A percentile compares a stretch with the other conserved stretches of the same genome.
Conservation (phyloP, 2,329 filamentous ascomycete species). For the Elsinoe batatas region DNA sequence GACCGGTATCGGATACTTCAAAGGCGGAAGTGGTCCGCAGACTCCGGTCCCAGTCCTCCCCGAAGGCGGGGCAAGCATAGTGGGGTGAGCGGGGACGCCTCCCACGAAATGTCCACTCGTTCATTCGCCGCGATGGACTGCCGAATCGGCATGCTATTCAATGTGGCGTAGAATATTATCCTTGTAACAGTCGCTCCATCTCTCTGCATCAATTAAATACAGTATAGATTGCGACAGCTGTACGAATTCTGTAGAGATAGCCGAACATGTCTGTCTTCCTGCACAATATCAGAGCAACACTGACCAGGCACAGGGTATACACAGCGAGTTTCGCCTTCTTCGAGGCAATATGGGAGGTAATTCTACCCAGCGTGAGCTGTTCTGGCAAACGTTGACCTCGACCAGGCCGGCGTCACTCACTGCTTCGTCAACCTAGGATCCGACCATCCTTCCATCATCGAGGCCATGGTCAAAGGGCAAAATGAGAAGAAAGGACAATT, state of each 20-base stretch:
- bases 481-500: slow-evolving; percentile 56
- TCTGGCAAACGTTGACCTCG: background rate
- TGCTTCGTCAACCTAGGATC: slow-evolving; percentile 60
- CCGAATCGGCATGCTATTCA: background rate
- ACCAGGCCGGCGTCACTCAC: slow-evolving; percentile 46
- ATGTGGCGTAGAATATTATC: background rate
- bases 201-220: background rate
- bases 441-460: slow-evolving; percentile 66
- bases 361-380: slow-evolving; percentile 12
- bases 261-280: background rate
- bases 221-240: background rate
- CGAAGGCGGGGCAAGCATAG: slow-evolving; percentile 4
- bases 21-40: background rate
- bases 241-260: background rate
- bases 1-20: background rate
- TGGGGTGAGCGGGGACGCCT: background rate
- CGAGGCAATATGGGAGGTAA: slow-evolving; percentile 64
- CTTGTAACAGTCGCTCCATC: background rate
- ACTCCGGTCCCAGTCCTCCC: background rate
- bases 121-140: slow-evolving; percentile 7
- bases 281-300: background rate
- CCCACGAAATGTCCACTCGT: background rate
- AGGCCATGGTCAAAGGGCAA: slow-evolving; percentile 69
- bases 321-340: slow-evolving; percentile 76
- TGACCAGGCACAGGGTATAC: slow-evolving; percentile 36